Base-by-base conservation (phyloP, 192 early-diverging fungal species). In the Podila epigama region DNA sequence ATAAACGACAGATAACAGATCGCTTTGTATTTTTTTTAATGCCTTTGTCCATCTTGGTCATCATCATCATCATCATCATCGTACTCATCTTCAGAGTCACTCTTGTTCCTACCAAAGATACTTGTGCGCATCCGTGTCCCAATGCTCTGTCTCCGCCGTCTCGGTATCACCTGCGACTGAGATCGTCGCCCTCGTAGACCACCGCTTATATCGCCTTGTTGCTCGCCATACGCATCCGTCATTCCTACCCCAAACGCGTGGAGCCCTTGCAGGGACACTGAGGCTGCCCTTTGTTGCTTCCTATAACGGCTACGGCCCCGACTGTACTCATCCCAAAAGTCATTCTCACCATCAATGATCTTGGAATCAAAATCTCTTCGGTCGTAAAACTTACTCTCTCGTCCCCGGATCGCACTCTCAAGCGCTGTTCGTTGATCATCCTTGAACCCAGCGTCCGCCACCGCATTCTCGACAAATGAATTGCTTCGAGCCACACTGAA, bases 291-390 rank as follows among this genome's bases (percentile, higher is more conserved):
- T n/a, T n/a, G n/a, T n/a, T 33, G 42, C 39, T 1, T 28, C n/a
- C 51, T 51, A 11, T 7, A 58, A 37, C 51, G 22, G 25, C 18
- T 41, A 2, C 36, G 35, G 1, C 52, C 15, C 8, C 51, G 44
- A 22, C 44, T 25, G 7, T 10, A 18, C 1, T 18, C n/a, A 18
- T 48, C 4, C 63, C 63, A 59, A 2, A 64, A n/a, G 2, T 25
- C 39, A 36, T 36, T 50, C 0, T 66, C 73, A 0, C 40, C 34
- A 5, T 77, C 66, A 25, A 68, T 63, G 28, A 77, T 68, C 66
- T 68, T 77, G 36, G 73, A 68, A 54, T 77, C 73, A 29, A 77
- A 77, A 31, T 77, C 66, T 2, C 73, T 60, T 12, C 73, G 73
- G 20, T 68, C 73, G 53, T 77, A 77, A 51, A 68, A 77, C 40